These are phyloP conservation scores for Magnusiomyces suaveolens DNA, from an alignment of 1,139 yeast genomes.

Conservation along the genomic window DNA sequence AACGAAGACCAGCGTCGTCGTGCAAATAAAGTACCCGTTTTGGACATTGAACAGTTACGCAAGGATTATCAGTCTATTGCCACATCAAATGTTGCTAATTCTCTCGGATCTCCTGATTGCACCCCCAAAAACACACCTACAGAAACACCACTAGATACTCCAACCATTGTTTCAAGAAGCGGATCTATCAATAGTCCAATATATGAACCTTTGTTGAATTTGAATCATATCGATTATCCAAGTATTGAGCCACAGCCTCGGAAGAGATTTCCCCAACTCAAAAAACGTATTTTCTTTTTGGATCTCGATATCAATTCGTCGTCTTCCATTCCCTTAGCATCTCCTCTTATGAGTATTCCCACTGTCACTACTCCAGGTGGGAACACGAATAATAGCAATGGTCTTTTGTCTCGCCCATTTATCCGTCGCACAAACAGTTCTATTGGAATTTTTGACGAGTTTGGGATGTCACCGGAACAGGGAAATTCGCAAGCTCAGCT, in stretches of 20 bases:
- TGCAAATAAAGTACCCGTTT: slow-evolving; percentile 25
- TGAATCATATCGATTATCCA: not conserved
- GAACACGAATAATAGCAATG: slow-evolving; percentile 7
- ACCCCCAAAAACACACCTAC: slow-evolving; percentile 2
- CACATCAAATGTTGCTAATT: slow-evolving; percentile 26
- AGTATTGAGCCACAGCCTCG: not conserved
- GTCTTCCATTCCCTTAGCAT: not conserved
- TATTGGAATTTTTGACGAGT: not conserved
- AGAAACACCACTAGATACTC: not conserved
- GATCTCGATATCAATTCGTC: slow-evolving; percentile 39
- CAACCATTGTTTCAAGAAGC: slow-evolving; percentile 14
- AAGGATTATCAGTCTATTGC: slow-evolving; percentile 20
- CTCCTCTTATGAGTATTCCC: not conserved
- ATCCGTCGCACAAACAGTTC: not conserved
- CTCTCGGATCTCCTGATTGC: slow-evolving; percentile 16
- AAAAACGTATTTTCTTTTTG: slow-evolving; percentile 44
- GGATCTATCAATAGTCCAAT: slow-evolving; percentile 28
- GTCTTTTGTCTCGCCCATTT: not conserved
- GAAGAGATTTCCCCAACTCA: not conserved
- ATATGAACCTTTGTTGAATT: slow-evolving; percentile 20
- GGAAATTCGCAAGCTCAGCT: not conserved
- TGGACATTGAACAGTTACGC: slow-evolving; percentile 20
- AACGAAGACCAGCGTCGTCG: slow-evolving; percentile 42
- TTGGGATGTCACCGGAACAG: not conserved
- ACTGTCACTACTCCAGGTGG: slow-evolving; percentile 9